phyloP scores from a whole-genome alignment of 2,329 filamentous ascomycete species.

The Penicillium capsulatum region DNA sequence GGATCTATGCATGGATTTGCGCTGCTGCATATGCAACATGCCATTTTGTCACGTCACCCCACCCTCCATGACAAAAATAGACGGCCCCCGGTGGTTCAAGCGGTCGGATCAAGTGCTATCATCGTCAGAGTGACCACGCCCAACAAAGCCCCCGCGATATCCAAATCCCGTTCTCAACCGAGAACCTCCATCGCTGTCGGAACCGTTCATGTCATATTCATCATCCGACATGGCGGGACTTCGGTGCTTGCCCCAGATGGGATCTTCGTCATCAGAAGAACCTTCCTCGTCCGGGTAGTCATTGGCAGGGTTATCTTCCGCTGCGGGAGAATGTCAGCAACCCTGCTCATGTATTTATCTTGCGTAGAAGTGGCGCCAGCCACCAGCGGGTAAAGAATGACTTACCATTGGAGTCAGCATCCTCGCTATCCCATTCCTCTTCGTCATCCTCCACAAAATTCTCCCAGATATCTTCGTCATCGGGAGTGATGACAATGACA shows the following conservation, averaged over 20 bases:
- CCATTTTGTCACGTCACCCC: too few relatives aligned
- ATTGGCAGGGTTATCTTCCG: constrained; percentile 49
- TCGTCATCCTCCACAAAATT: constrained; percentile 52
- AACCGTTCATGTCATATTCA: constrained; percentile 41
- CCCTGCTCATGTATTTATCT: not conserved
- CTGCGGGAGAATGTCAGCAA: constrained; percentile 27
- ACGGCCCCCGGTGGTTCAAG: too few relatives aligned
- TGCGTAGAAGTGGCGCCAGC: not conserved
- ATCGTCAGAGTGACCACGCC: constrained; percentile 30
- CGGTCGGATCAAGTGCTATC: constrained; percentile 9
- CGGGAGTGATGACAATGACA: constrained; percentile 41
- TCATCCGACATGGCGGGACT: constrained; percentile 41
- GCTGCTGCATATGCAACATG: too few relatives aligned
- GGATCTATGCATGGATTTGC: too few relatives aligned
- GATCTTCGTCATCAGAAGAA: constrained; percentile 44
- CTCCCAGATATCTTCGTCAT: constrained; percentile 54
- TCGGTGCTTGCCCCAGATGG: constrained; percentile 41
- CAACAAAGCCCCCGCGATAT: constrained; percentile 17
- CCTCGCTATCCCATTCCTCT: constrained; percentile 56
- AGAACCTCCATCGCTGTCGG: constrained; percentile 29
- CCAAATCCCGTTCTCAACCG: constrained; percentile 21
- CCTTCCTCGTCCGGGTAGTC: constrained; percentile 51
- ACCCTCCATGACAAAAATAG: too few relatives aligned
- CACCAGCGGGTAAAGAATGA: not conserved
- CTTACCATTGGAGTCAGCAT: constrained; percentile 59